These are phyloP conservation scores for Claviceps humidiphila DNA, from an alignment of 2,329 filamentous ascomycete genomes.

Conservation along the genomic window DNA sequence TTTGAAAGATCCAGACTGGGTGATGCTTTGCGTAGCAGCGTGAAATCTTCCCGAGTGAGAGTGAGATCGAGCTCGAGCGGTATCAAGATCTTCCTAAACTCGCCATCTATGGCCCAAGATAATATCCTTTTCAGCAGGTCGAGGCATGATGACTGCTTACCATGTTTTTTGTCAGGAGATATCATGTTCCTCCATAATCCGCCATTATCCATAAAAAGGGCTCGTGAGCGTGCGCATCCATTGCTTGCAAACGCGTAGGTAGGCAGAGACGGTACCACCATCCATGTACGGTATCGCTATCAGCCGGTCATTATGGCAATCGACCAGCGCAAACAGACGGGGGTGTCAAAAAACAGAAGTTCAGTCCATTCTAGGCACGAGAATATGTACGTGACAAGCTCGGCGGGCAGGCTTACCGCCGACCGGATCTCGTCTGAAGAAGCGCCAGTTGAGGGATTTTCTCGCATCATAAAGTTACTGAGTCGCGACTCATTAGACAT, in stretches of 20 bases:
- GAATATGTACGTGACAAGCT: conserved; percentile 15
- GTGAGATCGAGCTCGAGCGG: conserved; percentile 11
- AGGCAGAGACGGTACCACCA: conserved; percentile 15
- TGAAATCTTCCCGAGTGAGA: conserved; percentile 14
- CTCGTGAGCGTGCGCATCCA: conserved; percentile 19
- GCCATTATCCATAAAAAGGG: conserved; percentile 11
- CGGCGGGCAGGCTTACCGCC: conserved; percentile 17
- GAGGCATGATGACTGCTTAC: conserved; percentile 9
- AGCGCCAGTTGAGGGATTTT: conserved; percentile 19
- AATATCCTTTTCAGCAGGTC: conserved; percentile 17
- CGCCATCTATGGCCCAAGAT: conserved; percentile 18
- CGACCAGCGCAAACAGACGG: not conserved
- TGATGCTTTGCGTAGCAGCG: conserved; percentile 14
- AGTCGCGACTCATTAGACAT: not conserved
- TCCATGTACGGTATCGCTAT: not conserved
- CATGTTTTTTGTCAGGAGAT: conserved; percentile 12
- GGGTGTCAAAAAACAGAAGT: conserved; percentile 12
- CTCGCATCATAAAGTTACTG: conserved; percentile 20
- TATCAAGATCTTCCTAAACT: conserved; percentile 16
- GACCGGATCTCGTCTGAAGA: not conserved
- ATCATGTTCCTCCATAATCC: conserved; percentile 19
- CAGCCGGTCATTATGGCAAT: not conserved
- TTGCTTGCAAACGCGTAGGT: conserved; percentile 11
- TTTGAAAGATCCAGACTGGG: conserved; percentile 15
- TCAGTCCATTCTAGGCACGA: conserved; percentile 19